A percentile compares a stretch with the other conserved stretches of the same genome.
Conservation (phyloP, 164 flowering plant species). For the Stephania yunnanensis region DNA sequence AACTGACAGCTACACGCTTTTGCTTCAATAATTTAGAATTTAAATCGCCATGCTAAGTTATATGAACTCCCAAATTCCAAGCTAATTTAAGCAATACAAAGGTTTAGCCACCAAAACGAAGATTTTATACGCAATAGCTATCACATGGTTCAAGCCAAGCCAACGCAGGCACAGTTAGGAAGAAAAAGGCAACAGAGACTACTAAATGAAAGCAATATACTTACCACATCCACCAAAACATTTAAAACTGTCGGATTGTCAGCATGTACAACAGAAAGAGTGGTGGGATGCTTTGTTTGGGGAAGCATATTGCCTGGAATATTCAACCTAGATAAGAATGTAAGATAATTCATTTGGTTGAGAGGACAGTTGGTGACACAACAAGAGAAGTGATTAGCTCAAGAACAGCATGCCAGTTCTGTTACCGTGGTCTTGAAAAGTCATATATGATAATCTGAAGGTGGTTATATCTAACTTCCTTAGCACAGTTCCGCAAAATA, state of each 20-base stretch:
- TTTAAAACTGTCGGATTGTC: slow-evolving; percentile 71
- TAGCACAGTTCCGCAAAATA: slow-evolving; percentile 64
- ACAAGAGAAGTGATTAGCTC: not conserved
- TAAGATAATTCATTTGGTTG: not conserved
- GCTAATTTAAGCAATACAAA: too few species aligned
- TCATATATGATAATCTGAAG: slow-evolving; percentile 77
- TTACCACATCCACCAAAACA: slow-evolving; percentile 90
- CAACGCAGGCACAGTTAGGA: not conserved
- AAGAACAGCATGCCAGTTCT: not conserved
- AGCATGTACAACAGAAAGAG: slow-evolving; percentile 54
- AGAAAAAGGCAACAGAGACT: slow-evolving; percentile 1
- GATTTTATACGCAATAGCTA: not conserved
- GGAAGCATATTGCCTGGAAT: slow-evolving; percentile 86
- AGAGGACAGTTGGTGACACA: not conserved
- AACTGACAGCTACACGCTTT: too few species aligned
- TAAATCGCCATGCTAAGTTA: too few species aligned
- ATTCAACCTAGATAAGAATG: slow-evolving; percentile 41
- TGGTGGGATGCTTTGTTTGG: slow-evolving; percentile 69
- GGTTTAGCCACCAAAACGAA: too few species aligned
- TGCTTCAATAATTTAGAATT: too few species aligned
- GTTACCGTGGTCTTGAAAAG: slow-evolving; percentile 69
- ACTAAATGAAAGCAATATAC: not conserved
- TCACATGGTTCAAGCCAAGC: not conserved
- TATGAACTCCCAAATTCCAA: not conserved
- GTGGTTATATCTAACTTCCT: slow-evolving; percentile 52